These are phyloP conservation scores for Sarcomyxa edulis DNA, from an alignment of 768 basidiomycete genomes.

Conservation along the genomic window DNA sequence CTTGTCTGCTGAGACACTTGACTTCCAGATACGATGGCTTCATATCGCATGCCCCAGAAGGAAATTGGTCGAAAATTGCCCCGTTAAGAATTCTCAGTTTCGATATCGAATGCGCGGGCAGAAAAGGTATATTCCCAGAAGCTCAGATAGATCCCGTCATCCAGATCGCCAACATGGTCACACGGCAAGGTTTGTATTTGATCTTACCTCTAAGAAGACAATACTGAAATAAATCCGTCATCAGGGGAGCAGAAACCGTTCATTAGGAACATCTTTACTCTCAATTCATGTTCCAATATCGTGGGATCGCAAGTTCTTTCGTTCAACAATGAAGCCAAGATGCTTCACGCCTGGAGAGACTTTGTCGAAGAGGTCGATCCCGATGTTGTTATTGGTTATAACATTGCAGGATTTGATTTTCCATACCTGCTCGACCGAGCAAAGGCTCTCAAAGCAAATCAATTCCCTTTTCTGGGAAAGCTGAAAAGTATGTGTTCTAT, in stretches of 20 bases:
- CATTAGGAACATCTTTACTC: conserved; percentile 93
- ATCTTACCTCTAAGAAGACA: neutral
- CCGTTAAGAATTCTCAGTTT: conserved; percentile 94
- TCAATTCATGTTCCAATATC: conserved; percentile 91
- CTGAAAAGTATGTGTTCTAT: conserved; percentile 50
- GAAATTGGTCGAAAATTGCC: conserved; percentile 86
- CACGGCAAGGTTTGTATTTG: conserved; percentile 73
- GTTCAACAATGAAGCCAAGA: conserved; percentile 64
- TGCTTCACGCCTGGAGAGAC: conserved; percentile 84
- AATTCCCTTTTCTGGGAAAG: conserved; percentile 73
- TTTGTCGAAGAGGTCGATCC: conserved; percentile 91
- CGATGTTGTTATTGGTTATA: conserved; percentile 95
- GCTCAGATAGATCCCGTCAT: conserved; percentile 89
- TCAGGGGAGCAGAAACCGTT: conserved; percentile 90
- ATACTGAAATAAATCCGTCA: conserved; percentile 5
- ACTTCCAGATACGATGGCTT: conserved; percentile 69
- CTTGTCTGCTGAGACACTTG: neutral
- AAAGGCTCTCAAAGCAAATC: conserved; percentile 63
- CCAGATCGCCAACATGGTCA: conserved; percentile 99
- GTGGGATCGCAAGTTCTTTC: conserved; percentile 96
- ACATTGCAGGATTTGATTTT: conserved; percentile 90
- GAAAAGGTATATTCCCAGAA: conserved; percentile 97
- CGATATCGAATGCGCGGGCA: conserved; percentile 98
- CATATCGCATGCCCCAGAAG: conserved; percentile 89
- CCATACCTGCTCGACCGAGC: conserved; percentile 95